A percentile compares a stretch with the other conserved stretches of the same genome.
Conservation (phyloP, 176 grass and related monocot species). For the Neostapfia colusana region DNA sequence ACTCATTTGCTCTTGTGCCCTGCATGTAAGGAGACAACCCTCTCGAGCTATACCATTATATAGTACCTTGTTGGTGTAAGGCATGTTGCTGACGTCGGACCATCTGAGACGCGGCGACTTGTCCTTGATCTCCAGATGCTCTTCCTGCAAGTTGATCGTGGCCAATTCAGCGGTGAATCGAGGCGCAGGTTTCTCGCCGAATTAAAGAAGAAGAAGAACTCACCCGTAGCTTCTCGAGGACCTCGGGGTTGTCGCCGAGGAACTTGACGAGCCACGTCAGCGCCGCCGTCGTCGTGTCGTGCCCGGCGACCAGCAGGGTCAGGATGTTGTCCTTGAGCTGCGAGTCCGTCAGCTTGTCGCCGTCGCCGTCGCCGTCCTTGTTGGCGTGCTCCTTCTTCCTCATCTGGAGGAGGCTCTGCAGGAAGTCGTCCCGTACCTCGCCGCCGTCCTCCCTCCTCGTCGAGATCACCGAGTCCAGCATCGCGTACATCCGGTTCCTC, state of each 20-base stretch:
- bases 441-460: constrained; percentile 41
- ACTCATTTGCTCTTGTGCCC: too few relatives aligned
- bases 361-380: constrained; percentile 16
- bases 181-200: too few relatives aligned
- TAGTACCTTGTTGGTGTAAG: constrained; percentile 63
- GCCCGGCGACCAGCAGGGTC: constrained; percentile 67
- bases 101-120: constrained; percentile 33
- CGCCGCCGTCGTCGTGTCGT: constrained; percentile 64
- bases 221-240: constrained; percentile 51
- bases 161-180: too few relatives aligned
- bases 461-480: constrained; percentile 63
- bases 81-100: constrained; percentile 59
- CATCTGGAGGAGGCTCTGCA: constrained; percentile 60
- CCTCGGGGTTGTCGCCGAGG: constrained; percentile 57
- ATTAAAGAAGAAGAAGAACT: too few relatives aligned
- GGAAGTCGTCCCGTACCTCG: constrained; percentile 50
- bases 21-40: background rate
- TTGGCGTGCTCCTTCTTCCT: constrained; percentile 52
- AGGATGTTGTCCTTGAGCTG: constrained; percentile 82
- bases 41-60: too few relatives aligned
- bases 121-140: constrained; percentile 52
- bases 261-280: constrained; percentile 75
- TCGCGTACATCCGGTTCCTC: constrained; percentile 63
- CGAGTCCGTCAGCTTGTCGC: constrained; percentile 55
- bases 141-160: constrained; percentile 33